Evolutionary conservation across 345 rosid genomes (phyloP), one percentile per base, ranked within the genome.

Genomic region (Chamaenerion angustifolium): DNA sequence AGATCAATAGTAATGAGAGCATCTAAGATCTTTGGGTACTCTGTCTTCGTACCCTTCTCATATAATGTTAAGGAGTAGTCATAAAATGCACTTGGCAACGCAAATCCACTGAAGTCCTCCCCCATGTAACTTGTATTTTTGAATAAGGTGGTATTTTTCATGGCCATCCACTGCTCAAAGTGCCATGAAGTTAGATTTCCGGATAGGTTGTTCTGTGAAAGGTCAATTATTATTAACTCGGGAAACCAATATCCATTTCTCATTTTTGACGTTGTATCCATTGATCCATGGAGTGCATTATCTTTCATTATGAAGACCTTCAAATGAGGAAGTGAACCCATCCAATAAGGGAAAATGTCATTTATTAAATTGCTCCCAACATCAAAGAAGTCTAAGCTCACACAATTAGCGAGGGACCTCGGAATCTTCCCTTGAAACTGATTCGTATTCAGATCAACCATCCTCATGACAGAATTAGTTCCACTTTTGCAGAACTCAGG

Each of bases 391-490:
- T 56, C 16, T 11, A 63, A 17, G 13, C 0, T 17, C 0, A 3
- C 40, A 1, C 65, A 60, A 4, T 57, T 60, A 8, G 6, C 5
- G 0, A 63, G 14, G 0, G 55, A 60, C 42, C 48, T 50, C 0
- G 69, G 69, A 2, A 69, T 8, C 12, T 31, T 27, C 12, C 65
- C 63, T 2, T 45, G 31, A 0, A 66, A 45, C 12, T 21, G 23
- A 14, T 66, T 66, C 8, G 19, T 16, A 45, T 27, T 52, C 1
- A 72, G 4, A 40, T 58, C 61, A 9, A 66, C 49, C 63, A 60
- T 53, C 43, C 12, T 42, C 16, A 64, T 21, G 0, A 1, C 1
- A 0, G 41, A 31, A 1, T 31, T 55, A 2, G 51, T 12, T 8
- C 1, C 1, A 21, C 42, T 49, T 7, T 9, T 11, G 2, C 53